phyloP scores from a whole-genome alignment of 345 rosid genomes.

The Eucalyptus pumila region DNA sequence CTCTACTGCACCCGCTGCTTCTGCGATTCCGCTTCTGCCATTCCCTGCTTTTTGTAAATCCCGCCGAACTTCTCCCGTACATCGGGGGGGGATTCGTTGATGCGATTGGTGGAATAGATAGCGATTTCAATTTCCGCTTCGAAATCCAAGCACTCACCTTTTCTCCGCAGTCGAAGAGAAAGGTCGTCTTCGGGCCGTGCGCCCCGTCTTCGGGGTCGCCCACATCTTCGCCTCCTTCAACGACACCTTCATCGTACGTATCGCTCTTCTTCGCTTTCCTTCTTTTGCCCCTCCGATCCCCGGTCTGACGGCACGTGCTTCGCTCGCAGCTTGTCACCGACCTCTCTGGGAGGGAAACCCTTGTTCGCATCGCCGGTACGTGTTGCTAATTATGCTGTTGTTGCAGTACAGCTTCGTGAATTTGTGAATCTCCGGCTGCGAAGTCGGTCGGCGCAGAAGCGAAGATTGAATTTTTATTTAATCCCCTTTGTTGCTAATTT shows the following conservation, averaged over 20 bases:
- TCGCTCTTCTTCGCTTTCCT: background rate
- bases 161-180: too few species aligned
- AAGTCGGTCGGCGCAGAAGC: background rate
- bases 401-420: too few species aligned
- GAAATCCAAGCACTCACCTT: too few species aligned
- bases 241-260: background rate
- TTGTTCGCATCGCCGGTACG: background rate
- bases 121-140: too few species aligned
- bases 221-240: background rate
- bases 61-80: too few species aligned
- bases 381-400: background rate
- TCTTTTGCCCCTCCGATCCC: background rate
- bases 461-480: background rate
- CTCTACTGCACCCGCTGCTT: too few species aligned
- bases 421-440: too few species aligned
- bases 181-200: background rate
- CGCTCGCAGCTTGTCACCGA: background rate
- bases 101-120: too few species aligned
- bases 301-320: background rate
- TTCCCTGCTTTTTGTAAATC: too few species aligned
- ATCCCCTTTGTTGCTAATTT: background rate
- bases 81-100: too few species aligned
- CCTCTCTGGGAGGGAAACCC: background rate
- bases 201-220: constrained; percentile 4
- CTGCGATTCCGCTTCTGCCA: too few species aligned